These are phyloP conservation scores for Microbotryum intermedium DNA, from an alignment of 1,284 basidiomycete genomes.

Conservation along the genomic window DNA sequence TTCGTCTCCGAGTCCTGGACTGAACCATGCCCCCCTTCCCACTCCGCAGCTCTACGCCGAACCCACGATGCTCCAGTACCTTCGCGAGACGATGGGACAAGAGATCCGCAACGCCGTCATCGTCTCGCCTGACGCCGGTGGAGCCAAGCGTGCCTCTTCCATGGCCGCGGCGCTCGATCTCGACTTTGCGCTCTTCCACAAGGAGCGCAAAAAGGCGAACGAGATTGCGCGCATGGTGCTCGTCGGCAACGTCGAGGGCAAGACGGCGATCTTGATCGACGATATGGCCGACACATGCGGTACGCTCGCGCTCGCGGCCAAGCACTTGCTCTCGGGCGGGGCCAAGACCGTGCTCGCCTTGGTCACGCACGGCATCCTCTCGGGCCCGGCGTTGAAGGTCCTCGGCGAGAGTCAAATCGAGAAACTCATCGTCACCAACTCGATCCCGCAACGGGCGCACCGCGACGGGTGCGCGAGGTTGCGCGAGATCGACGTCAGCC, in stretches of 20 bases:
- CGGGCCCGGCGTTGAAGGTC: constrained; percentile 52
- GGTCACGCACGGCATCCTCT: constrained; percentile 95
- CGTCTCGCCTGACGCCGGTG: constrained; percentile 96
- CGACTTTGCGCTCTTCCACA: constrained; percentile 99
- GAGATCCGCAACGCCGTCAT: constrained; percentile 69
- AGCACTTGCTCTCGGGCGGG: constrained; percentile 82
- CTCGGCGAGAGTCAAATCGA: constrained; percentile 51
- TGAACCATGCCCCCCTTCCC: background rate
- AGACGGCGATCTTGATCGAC: constrained; percentile 95
- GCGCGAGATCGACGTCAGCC: constrained; percentile 90
- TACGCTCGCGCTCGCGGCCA: constrained; percentile 85
- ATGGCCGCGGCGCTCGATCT: constrained; percentile 94
- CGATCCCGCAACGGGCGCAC: constrained; percentile 82
- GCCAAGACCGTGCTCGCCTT: constrained; percentile 80
- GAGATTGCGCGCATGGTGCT: constrained; percentile 98
- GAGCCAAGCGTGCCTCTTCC: constrained; percentile 94
- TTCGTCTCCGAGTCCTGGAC: background rate
- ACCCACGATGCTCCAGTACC: constrained; percentile 91
- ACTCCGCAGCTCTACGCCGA: constrained; percentile 79
- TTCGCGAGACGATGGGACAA: constrained; percentile 81
- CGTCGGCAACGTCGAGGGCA: constrained; percentile 86
- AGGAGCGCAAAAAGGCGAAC: constrained; percentile 99
- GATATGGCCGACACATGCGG: constrained; percentile 99
- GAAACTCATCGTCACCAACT: constrained; percentile 97
- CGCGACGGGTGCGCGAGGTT: constrained; percentile 70